A percentile compares a stretch with the other conserved stretches of the same genome.
phyloP scores from a whole-genome alignment of 1,284 basidiomycete species.

The Cryptococcus sp. region DNA sequence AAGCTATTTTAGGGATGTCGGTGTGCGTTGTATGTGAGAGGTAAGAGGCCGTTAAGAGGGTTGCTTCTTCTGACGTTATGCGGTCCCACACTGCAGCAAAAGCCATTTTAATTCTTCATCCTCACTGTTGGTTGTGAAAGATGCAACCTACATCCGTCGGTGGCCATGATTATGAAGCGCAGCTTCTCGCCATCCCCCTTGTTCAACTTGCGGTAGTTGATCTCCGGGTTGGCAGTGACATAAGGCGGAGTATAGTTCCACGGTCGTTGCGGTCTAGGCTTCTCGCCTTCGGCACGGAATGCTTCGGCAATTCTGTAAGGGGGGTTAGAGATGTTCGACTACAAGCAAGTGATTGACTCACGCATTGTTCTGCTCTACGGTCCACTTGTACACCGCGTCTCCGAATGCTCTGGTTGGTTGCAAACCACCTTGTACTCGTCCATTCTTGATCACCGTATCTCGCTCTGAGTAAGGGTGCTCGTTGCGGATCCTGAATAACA shows the following conservation, averaged over 20 bases:
- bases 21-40: slow-evolving; percentile 64
- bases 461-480: slow-evolving; percentile 87
- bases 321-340: not conserved
- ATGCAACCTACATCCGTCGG: slow-evolving; percentile 67
- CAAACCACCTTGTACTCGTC: slow-evolving; percentile 86
- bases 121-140: not conserved
- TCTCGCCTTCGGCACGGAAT: slow-evolving; percentile 64
- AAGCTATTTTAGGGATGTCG: slow-evolving; percentile 35
- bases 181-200: slow-evolving; percentile 52
- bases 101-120: not conserved
- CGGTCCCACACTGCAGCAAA: slow-evolving; percentile 74
- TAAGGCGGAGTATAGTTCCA: slow-evolving; percentile 86
- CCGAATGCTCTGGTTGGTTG: slow-evolving; percentile 89
- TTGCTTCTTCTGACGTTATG: slow-evolving; percentile 91
- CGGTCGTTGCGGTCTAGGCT: slow-evolving; percentile 63
- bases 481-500: slow-evolving; percentile 67
- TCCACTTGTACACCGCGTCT: slow-evolving; percentile 88
- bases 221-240: slow-evolving; percentile 84
- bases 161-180: slow-evolving; percentile 82
- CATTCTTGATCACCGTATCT: slow-evolving; percentile 77
- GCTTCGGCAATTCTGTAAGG: slow-evolving; percentile 63
- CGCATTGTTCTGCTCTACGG: slow-evolving; percentile 66
- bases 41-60: slow-evolving; percentile 82
- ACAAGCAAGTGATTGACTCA: slow-evolving; percentile 51
- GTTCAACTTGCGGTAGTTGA: slow-evolving; percentile 69